phyloP scores from a whole-genome alignment of 176 grass and related monocot species.

The Zea luxurians region DNA sequence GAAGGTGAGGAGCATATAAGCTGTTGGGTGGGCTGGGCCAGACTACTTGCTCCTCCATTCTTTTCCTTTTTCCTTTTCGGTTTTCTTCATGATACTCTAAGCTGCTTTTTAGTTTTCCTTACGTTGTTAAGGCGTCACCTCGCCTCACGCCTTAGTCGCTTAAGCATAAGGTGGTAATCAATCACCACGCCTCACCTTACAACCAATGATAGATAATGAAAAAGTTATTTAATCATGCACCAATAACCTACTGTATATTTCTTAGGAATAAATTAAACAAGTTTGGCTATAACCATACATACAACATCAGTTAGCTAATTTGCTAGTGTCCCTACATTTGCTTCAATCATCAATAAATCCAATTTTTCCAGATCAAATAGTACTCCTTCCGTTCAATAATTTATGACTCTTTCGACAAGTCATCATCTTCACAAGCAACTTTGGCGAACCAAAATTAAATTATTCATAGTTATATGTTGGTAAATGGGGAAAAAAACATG shows the following conservation, averaged over 20 bases:
- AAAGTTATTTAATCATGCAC: not conserved
- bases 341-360: not conserved
- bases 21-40: too few species aligned
- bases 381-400: not conserved
- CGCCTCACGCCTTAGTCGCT: too few species aligned
- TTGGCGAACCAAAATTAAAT: not conserved
- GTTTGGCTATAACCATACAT: not conserved
- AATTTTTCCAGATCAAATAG: not conserved
- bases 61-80: too few species aligned
- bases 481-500: not conserved
- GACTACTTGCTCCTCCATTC: too few species aligned
- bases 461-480: not conserved
- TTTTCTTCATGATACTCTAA: too few species aligned
- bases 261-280: conserved; percentile 4
- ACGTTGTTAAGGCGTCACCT: too few species aligned
- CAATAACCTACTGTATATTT: not conserved
- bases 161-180: too few species aligned
- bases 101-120: too few species aligned
- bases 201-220: not conserved
- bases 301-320: not conserved
- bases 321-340: not conserved
- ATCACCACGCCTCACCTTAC: too few species aligned
- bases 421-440: conserved; percentile 4
- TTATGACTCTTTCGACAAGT: not conserved
- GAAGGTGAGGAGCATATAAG: too few species aligned